These are phyloP conservation scores for Boletus sp. DNA, from an alignment of 1,284 basidiomycete genomes.

Conservation along the genomic window DNA sequence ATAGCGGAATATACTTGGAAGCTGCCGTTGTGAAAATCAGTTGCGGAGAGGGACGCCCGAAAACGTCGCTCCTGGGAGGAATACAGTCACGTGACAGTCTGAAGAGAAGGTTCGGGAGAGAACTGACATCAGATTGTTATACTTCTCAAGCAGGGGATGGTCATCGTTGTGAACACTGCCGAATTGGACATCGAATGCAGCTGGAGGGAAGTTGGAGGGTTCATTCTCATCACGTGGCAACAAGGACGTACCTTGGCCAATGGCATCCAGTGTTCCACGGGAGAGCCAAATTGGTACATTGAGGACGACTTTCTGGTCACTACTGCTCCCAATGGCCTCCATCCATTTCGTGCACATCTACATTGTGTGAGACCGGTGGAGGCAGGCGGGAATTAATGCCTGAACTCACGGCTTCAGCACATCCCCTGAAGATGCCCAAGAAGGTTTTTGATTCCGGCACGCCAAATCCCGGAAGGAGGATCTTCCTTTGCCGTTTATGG, in stretches of 20 bases:
- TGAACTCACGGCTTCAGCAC: constrained; percentile 24
- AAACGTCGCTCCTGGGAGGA: constrained; percentile 19
- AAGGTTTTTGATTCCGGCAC: constrained; percentile 39
- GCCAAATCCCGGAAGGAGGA: constrained; percentile 46
- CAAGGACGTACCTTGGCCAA: constrained; percentile 41
- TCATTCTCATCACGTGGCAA: neutral
- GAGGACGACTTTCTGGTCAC: constrained; percentile 36
- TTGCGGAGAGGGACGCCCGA: constrained; percentile 22
- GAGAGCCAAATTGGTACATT: constrained; percentile 43
- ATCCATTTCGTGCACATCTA: constrained; percentile 50
- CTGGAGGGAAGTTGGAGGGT: constrained; percentile 22
- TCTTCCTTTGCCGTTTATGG: constrained; percentile 45
- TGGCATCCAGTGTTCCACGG: constrained; percentile 44
- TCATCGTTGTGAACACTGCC: constrained; percentile 34
- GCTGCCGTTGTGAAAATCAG: constrained; percentile 22
- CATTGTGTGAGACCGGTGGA: constrained; percentile 8
- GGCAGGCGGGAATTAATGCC: neutral
- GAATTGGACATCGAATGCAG: constrained; percentile 45
- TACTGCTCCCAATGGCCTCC: constrained; percentile 35
- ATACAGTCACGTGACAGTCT: neutral
- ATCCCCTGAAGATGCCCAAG: constrained; percentile 35
- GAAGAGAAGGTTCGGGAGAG: constrained; percentile 3
- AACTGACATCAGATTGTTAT: constrained; percentile 37
- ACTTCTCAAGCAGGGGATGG: constrained; percentile 37
- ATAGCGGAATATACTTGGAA: constrained; percentile 20